These are phyloP conservation scores for Phytophthora agathidicida DNA, from an alignment of 352 stramenopile genomes.

Conservation along the genomic window DNA sequence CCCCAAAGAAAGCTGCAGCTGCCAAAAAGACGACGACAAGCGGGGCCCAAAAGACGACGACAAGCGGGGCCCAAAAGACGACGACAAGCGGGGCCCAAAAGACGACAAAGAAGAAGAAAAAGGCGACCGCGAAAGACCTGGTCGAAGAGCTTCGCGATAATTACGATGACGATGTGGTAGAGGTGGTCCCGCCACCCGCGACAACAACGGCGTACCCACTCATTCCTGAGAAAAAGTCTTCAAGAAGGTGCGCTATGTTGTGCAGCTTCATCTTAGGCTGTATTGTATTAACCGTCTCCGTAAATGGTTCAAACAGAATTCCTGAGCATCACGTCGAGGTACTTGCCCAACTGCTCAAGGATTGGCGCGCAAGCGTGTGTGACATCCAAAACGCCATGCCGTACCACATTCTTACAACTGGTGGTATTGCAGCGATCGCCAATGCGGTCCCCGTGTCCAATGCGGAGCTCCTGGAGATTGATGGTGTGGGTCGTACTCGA, in stretches of 20 bases:
- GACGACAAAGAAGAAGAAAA: conserved; percentile 39
- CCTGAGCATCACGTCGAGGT: conserved; percentile 70
- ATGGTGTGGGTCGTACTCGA: conserved; percentile 81
- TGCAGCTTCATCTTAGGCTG: not conserved
- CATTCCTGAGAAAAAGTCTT: conserved; percentile 52
- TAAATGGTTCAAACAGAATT: conserved; percentile 54
- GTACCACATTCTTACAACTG: conserved; percentile 86
- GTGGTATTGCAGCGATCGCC: conserved; percentile 81
- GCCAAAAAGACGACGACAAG: conserved; percentile 41
- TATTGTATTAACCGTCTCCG: not conserved
- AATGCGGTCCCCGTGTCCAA: conserved; percentile 79
- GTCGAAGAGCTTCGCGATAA: conserved; percentile 73
- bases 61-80: conserved; percentile 40
- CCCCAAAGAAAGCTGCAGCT: conserved; percentile 28
- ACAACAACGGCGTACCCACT: conserved; percentile 51
- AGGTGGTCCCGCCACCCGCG: conserved; percentile 40
- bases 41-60: conserved; percentile 29
- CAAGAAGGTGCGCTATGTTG: conserved; percentile 47
- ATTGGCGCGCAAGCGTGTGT: conserved; percentile 87
- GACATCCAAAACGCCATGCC: conserved; percentile 89
- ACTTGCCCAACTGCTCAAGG: conserved; percentile 81
- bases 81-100: conserved; percentile 37
- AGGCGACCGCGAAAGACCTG: conserved; percentile 37
- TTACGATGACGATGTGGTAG: conserved; percentile 65
- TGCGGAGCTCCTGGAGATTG: conserved; percentile 79